Conservation (phyloP, 768 basidiomycete species). For the Suillus tomentosus region DNA sequence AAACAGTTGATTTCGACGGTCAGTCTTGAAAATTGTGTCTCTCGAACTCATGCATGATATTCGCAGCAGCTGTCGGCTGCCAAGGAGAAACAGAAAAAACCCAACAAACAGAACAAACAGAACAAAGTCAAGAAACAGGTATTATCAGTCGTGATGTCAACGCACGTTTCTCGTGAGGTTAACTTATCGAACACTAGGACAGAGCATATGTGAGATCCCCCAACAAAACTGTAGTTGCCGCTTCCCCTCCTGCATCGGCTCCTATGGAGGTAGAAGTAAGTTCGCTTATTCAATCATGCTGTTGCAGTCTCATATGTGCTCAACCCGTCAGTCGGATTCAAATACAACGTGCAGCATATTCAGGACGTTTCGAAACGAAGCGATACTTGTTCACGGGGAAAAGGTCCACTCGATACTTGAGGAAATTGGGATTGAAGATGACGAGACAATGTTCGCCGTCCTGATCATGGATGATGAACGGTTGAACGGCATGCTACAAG, state of each 20-base stretch:
- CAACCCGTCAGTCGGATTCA: background rate
- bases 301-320: background rate
- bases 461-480: background rate
- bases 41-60: background rate
- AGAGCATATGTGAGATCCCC: background rate
- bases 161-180: background rate
- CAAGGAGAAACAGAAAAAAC: background rate
- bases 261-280: background rate
- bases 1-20: background rate
- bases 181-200: background rate
- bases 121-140: background rate
- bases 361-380: background rate
- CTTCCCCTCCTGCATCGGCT: background rate
- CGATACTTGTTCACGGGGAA: background rate
- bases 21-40: background rate
- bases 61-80: background rate
- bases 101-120: no score
- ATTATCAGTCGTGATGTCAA: background rate
- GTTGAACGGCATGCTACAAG: background rate
- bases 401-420: background rate
- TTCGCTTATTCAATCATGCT: background rate
- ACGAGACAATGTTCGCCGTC: background rate
- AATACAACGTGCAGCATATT: background rate
- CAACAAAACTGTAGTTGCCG: background rate
- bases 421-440: background rate